Evolutionary conservation across 148 eudicot genomes (phyloP), one percentile per base, ranked within the genome.

Genomic region (Agrostemma githago): DNA sequence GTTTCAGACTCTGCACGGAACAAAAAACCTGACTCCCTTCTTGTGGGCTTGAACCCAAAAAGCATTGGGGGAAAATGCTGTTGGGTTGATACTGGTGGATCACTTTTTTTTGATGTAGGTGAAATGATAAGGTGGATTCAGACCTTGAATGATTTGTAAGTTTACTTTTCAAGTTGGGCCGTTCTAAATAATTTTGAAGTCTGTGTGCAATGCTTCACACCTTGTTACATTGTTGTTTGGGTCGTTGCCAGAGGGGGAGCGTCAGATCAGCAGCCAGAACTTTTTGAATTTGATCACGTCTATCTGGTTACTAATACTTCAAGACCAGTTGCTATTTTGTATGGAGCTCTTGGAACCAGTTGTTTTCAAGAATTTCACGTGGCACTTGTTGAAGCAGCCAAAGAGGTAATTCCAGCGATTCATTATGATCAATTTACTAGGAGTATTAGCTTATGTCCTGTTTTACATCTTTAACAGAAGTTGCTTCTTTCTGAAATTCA

Each of bases 51-150:
- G 77, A 92, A 89, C 80, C 88, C 89, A 15, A 88, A 72, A 64
- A 79, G 81, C 80, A 89, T 88, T 14, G 90, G 88, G 19, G 96
- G 93, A 66, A 87, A 84, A 81, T 95, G 99, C 80, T 95, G 99
- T 76, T 95, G 99, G 99, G 94, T 95, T 79, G 99, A 95, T 79
- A 88, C 90, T 64, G 97, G 97, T 0, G 86, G 81, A 37, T 84
- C 87, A 66, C 77, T 90, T 15, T 87, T 88, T 74, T 90, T 85
- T 83, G 92, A 95, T 76, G 84, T 83, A 16, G 66, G 78, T 21
- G 96, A 92, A 66, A 74, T 92, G 58, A 80, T 74, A 20, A 69
- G 51, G 44, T 95, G 97, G 99, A 76, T 95, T 68, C 80, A 80
- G 73, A 83, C 62, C 70, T 75, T 86, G 44, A 63, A 76, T 48